Conservation (phyloP, 345 rosid species). For the Eucalyptus tenuipes region DNA sequence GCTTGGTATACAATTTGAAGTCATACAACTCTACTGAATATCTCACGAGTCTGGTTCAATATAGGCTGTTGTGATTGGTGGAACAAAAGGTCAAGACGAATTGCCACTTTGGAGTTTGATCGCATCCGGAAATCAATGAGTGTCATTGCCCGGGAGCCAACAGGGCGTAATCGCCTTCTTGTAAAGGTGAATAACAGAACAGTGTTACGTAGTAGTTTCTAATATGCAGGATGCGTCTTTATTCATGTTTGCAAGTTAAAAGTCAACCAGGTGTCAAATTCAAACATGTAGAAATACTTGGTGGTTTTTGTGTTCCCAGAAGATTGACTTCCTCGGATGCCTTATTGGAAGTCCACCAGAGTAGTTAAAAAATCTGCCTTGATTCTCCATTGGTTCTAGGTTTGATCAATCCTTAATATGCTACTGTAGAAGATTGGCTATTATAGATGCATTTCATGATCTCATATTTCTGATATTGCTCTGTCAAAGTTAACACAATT, state of each 20-base stretch:
- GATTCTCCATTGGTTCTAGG: neutral
- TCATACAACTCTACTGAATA: neutral
- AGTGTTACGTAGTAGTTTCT: neutral
- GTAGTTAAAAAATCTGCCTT: neutral
- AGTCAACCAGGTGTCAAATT: neutral
- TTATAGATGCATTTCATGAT: neutral
- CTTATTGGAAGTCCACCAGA: neutral
- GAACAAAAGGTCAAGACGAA: slow-evolving; percentile 51
- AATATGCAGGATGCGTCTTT: neutral
- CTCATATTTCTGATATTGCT: neutral
- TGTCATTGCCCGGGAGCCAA: slow-evolving; percentile 58
- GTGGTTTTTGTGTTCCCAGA: neutral
- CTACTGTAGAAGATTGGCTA: neutral
- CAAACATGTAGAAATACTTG: neutral
- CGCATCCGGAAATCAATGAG: slow-evolving; percentile 85
- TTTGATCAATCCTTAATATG: neutral
- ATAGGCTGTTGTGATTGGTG: slow-evolving; percentile 80
- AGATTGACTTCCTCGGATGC: neutral
- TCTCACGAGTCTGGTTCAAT: neutral
- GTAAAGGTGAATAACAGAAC: slow-evolving; percentile 48
- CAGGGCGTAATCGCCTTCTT: slow-evolving; percentile 62
- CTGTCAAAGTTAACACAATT: neutral
- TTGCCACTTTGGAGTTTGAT: slow-evolving; percentile 88
- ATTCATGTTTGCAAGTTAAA: neutral
- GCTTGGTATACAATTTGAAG: neutral